Percentiles rank a stretch among this genome's conserved stretches.
Conservation (phyloP, 2,329 filamentous ascomycete species). For the Monilinia fructigena region DNA sequence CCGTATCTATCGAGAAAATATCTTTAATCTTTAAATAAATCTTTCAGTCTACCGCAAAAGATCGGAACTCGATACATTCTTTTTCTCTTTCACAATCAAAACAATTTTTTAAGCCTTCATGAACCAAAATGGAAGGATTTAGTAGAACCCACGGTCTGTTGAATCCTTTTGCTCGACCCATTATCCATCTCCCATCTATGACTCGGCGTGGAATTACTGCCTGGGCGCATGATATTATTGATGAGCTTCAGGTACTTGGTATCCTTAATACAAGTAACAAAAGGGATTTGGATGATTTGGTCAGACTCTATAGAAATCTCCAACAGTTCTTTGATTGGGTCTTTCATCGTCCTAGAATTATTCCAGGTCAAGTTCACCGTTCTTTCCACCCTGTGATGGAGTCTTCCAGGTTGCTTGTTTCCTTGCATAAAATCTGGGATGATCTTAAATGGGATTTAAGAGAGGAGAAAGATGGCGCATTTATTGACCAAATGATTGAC, state of each 20-base stretch:
- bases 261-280: neutral
- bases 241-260: neutral
- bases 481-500: neutral
- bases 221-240: slow-evolving; percentile 8
- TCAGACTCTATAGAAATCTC: neutral
- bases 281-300: neutral
- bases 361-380: too few species aligned
- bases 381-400: too few species aligned
- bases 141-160: neutral
- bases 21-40: too few species aligned
- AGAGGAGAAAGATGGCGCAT: neutral
- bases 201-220: slow-evolving; percentile 1
- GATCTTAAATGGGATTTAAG: slow-evolving; percentile 13
- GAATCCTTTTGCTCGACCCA: slow-evolving; percentile 3
- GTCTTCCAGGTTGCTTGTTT: neutral
- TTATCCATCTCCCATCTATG: neutral
- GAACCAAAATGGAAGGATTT: neutral
- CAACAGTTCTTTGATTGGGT: slow-evolving; percentile 1
- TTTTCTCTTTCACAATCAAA: neutral
- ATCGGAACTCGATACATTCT: neutral
- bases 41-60: neutral
- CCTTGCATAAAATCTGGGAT: neutral
- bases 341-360: neutral
- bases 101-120: neutral
- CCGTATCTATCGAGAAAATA: too few species aligned